Evolutionary conservation across 1,139 yeast genomes (phyloP), one percentile per base, ranked within the genome.

Genomic region (Blastobotrys indianensis): DNA sequence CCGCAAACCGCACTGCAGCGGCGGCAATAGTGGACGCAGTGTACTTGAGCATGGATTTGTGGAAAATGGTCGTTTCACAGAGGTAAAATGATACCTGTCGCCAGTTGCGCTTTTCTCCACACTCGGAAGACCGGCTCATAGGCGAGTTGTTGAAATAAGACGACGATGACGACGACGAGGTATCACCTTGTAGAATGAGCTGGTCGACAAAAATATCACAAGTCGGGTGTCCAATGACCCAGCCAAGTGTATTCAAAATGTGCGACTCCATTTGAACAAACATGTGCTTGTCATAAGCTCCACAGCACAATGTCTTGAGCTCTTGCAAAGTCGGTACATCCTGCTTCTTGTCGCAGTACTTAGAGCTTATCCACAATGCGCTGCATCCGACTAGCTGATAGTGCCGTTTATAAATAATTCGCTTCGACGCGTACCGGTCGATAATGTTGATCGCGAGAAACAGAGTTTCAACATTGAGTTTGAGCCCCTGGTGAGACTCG

Each of bases 201-300:
- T 56, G 50, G 49, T 67, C 70, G 44, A 65, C 54, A 53, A 60
- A 59, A 47, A 62, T 53, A 41, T 62, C 67, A 32, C 62, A 52
- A 13, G 74, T 70, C 4, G 85, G 83, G 46, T 77, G 80, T 37
- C 81, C 77, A 43, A 86, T 64, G 10, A 76, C 71, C 98, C 98
- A 92, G 46, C 85, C 85, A 47, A 92, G 70, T 1, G 97, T 88
- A 46, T 80, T 70, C 46, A 92, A 70, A 37, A 92, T 83, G 64
- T 92, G 97, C 66, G 79, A 78, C 67, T 92, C 97, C 97, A 92
- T 92, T 65, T 90, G 97, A 38, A 83, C 75, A 67, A 92, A 88
- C 94, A 90, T 87, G 51, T 83, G 82, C 54, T 81, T 83, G 54
- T 87, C 95, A 62, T 87, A 90, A 11, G 88, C 87, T 58, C 80